These are phyloP conservation scores for Warburgia ugandensis DNA, from an alignment of 164 flowering plant genomes.

Conservation along the genomic window DNA sequence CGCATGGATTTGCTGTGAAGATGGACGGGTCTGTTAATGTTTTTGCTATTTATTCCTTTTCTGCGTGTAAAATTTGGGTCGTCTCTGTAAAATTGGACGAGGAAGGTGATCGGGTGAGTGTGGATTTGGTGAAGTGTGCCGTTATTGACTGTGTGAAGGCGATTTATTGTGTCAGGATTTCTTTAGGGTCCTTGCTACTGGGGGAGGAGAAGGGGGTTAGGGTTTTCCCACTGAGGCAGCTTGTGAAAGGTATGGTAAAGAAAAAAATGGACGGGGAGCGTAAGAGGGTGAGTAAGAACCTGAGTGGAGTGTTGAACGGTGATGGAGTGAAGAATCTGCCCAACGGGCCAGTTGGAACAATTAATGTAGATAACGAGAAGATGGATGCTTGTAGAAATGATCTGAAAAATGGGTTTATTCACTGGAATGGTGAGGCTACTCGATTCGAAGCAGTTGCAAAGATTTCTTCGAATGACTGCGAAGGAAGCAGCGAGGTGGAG, in stretches of 20 bases:
- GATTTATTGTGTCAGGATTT: constrained; percentile 42
- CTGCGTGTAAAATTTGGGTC: constrained; percentile 56
- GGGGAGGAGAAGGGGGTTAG: constrained; percentile 84
- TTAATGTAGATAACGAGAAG: too few species aligned
- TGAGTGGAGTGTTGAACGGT: constrained; percentile 5
- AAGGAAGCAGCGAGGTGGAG: constrained; percentile 21
- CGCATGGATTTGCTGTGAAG: constrained; percentile 56
- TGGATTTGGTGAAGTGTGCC: constrained; percentile 75
- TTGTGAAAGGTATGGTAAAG: constrained; percentile 49
- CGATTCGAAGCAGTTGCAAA: constrained; percentile 10
- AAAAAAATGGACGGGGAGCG: constrained; percentile 10
- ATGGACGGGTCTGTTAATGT: constrained; percentile 51
- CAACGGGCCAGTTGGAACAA: too few species aligned
- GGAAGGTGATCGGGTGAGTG: constrained; percentile 22
- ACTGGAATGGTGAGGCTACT: constrained; percentile 3
- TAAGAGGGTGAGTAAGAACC: too few species aligned
- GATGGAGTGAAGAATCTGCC: too few species aligned
- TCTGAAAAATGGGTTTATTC: constrained; percentile 8
- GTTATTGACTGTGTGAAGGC: constrained; percentile 58
- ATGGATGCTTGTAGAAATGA: too few species aligned
- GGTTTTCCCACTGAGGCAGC: constrained; percentile 48
- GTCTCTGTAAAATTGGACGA: constrained; percentile 41
- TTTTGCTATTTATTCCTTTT: constrained; percentile 48
- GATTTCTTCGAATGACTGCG: constrained; percentile 17
- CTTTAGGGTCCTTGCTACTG: constrained; percentile 50